Base-by-base conservation (phyloP, 345 rosid genomes). In the Eucalyptus lansdowneana region DNA sequence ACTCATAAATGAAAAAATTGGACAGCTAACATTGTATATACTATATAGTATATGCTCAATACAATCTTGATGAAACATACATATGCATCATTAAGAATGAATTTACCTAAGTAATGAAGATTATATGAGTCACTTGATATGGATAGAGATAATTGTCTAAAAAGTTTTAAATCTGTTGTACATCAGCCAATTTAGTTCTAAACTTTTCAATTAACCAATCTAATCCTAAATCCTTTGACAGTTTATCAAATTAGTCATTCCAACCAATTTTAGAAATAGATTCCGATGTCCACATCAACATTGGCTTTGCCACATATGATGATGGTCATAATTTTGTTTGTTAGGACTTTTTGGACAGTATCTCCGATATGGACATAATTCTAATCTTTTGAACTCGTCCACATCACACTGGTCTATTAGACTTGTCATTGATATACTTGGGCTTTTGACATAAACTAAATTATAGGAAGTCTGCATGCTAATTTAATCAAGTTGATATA, bases 171-270 rank as follows among this genome's bases (percentile, higher is more conserved):
- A 72, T 34, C 0, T 1, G 1, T 34, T 34, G 7, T 34, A 8
- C 0, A 17, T 16, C 0, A 2, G 80, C 4, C 0, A 34, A 69
- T 69, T 17, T 0, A 17, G 3, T 34, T 16, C 0, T 67, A 67
- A 65, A 7, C 3, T 67, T 15, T 67, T 31, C 10, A 67, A 67
- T n/a, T 31, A 2, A 34, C 21, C 3, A 31, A 69, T 69, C 1
- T 4, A 69, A 3, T 5, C 7, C 0, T 34, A 34, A 34, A 69
- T 40, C 7, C 3, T 34, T 34, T 31, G 42, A 31, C 2, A 0
- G 3, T 69, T 34, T 9, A 5, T 67, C 0, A 31, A 0, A 15
- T 34, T n/a, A n/a, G 37, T 15, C 5, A 67, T 69, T 2, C 6
- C 80, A 17, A 9, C 24, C 13, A 17, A 9, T 69, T 9, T 34